A percentile compares a stretch with the other conserved stretches of the same genome.
Conservation (phyloP, 495 filamentous ascomycete species). For the Aspergillus kassunensis region DNA sequence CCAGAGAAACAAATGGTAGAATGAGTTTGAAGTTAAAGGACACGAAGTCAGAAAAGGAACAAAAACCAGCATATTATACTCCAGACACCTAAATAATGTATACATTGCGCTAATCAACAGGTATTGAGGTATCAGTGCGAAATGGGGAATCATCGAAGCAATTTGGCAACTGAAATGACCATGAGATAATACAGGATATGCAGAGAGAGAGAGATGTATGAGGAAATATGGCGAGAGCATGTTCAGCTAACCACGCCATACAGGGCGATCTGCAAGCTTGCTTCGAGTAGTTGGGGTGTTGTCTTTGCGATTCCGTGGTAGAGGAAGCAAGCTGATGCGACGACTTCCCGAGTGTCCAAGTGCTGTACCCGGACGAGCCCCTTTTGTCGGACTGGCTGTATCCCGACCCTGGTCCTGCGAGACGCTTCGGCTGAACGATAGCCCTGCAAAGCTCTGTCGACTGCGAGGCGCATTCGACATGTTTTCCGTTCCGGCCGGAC, state of each 20-base stretch:
- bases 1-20: constrained; percentile 10
- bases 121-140: constrained; percentile 15
- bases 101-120: constrained; percentile 13
- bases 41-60: constrained; percentile 3
- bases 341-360: constrained; percentile 43
- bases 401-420: constrained; percentile 24
- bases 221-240: neutral
- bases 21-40: constrained; percentile 4
- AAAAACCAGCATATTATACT: no score
- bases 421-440: constrained; percentile 35
- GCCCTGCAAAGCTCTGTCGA: constrained; percentile 41
- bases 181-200: constrained; percentile 18
- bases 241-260: constrained; percentile 24
- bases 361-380: constrained; percentile 40
- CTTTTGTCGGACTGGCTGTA: constrained; percentile 32
- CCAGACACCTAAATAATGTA: constrained; percentile 14
- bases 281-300: constrained; percentile 23
- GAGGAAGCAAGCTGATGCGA: constrained; percentile 48
- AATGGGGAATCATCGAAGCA: constrained; percentile 29
- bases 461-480: constrained; percentile 35
- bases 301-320: constrained; percentile 32
- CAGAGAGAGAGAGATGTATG: constrained; percentile 12
- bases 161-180: constrained; percentile 12
- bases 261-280: constrained; percentile 36
- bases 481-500: constrained; percentile 18